phyloP scores from a whole-genome alignment of 1,284 basidiomycete genomes.

The Melampsora americana region DNA sequence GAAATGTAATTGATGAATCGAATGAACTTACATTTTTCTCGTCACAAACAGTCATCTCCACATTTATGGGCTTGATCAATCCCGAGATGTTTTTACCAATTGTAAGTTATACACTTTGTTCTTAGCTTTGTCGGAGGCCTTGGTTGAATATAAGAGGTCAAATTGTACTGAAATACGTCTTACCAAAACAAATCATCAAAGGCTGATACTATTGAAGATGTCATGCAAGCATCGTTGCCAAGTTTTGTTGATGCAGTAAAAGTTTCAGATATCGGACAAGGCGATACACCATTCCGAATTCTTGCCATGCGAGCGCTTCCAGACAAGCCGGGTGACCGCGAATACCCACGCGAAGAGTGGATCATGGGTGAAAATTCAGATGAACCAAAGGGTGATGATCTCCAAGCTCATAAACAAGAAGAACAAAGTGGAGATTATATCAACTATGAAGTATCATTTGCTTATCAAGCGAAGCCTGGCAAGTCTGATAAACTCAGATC shows the following conservation, averaged over 20 bases:
- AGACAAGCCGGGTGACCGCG: conserved; percentile 60
- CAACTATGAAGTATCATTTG: conserved; percentile 73
- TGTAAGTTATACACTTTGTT: conserved; percentile 44
- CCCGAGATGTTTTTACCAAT: conserved; percentile 59
- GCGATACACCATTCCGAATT: conserved; percentile 66
- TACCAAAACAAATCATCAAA: conserved; percentile 55
- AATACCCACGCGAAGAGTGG: conserved; percentile 62
- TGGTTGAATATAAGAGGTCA: too few species aligned
- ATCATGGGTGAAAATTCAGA: conserved; percentile 53
- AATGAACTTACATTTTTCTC: not conserved
- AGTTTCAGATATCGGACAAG: conserved; percentile 71
- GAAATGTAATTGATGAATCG: not conserved
- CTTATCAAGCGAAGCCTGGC: conserved; percentile 67
- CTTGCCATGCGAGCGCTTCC: conserved; percentile 63
- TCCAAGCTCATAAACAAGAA: conserved; percentile 53
- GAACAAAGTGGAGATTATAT: conserved; percentile 59
- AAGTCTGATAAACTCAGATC: conserved; percentile 57
- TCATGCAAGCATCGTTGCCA: conserved; percentile 66
- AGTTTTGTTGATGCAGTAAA: conserved; percentile 70
- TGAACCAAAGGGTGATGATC: conserved; percentile 45
- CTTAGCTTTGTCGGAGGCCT: too few species aligned
- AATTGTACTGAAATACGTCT: not conserved
- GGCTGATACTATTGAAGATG: conserved; percentile 64
- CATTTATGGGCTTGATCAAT: conserved; percentile 59
- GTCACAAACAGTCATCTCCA: conserved; percentile 46